These are phyloP conservation scores for Roridomyces roridus DNA, from an alignment of 768 basidiomycete species.

Conservation along the genomic window DNA sequence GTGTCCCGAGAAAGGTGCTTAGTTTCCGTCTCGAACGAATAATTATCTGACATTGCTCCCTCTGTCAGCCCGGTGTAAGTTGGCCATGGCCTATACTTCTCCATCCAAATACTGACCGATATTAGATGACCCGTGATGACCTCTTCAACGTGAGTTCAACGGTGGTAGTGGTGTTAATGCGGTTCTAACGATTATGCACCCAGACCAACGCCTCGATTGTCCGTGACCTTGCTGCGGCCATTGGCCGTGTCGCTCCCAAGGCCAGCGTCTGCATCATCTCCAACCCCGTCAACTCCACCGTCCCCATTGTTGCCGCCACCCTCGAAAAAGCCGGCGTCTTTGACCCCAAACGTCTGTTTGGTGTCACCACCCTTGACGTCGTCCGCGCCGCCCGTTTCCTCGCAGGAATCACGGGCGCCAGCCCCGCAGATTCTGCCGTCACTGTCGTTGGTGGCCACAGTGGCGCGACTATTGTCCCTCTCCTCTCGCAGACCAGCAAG, in stretches of 20 bases:
- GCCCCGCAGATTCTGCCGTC: constrained; percentile 71
- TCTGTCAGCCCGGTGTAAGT: constrained; percentile 81
- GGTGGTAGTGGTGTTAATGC: neutral
- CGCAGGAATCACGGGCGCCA: constrained; percentile 65
- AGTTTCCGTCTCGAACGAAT: constrained; percentile 1
- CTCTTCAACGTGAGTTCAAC: constrained; percentile 82
- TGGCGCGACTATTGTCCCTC: constrained; percentile 95
- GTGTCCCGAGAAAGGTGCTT: constrained; percentile 95
- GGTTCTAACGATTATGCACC: neutral
- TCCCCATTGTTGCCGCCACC: constrained; percentile 93
- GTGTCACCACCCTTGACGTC: constrained; percentile 98
- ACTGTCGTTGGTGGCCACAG: constrained; percentile 96
- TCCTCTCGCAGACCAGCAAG: constrained; percentile 81
- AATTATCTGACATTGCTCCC: constrained; percentile 31
- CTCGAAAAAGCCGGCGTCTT: constrained; percentile 93
- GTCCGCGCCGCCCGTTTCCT: constrained; percentile 96
- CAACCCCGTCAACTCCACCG: constrained; percentile 98
- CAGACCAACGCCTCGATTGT: constrained; percentile 98
- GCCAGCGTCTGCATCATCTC: constrained; percentile 98
- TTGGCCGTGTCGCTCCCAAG: constrained; percentile 84
- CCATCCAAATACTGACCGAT: constrained; percentile 32
- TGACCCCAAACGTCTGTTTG: constrained; percentile 89
- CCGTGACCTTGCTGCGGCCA: constrained; percentile 89
- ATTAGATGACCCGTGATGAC: constrained; percentile 94
- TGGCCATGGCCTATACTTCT: constrained; percentile 2